Conservation (phyloP, 495 filamentous ascomycete genomes). For the Penicillium bialowiezense region DNA sequence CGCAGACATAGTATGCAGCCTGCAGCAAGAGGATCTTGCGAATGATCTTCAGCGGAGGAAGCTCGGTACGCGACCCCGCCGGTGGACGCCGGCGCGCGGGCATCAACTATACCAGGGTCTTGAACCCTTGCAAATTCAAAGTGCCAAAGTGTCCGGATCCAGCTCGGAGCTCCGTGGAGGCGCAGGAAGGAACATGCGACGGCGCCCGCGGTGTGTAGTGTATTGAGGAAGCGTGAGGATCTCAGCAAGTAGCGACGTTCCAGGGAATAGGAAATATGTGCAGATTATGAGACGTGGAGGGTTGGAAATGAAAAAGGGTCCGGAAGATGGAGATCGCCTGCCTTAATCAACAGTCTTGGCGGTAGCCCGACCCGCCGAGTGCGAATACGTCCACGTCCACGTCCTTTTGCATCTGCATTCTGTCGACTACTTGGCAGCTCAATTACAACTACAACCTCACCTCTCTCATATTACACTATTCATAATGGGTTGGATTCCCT, state of each 20-base stretch:
- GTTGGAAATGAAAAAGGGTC: neutral
- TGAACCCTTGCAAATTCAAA: slow-evolving; percentile 5
- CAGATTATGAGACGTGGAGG: neutral
- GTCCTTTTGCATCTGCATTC: neutral
- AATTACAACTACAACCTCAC: neutral
- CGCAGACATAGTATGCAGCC: slow-evolving; percentile 72
- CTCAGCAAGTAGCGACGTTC: neutral
- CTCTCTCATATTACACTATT: neutral
- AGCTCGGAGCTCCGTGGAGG: slow-evolving; percentile 11
- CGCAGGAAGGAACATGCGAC: slow-evolving; percentile 10
- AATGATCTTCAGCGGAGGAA: slow-evolving; percentile 80
- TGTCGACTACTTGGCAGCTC: neutral
- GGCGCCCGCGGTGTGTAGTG: neutral
- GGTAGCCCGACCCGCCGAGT: slow-evolving; percentile 3
- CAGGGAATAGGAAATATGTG: neutral
- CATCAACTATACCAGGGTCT: slow-evolving; percentile 47
- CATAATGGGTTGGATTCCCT: slow-evolving; percentile 49
- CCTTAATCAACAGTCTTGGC: slow-evolving; percentile 6
- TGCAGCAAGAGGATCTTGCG: slow-evolving; percentile 88
- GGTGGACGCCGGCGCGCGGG: slow-evolving; percentile 74
- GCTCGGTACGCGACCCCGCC: slow-evolving; percentile 74
- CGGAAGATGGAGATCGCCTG: neutral
- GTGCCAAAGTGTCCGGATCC: neutral
- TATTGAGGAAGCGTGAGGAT: neutral
- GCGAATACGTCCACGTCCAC: too few relatives aligned